These are phyloP conservation scores for Zalaria obscura DNA, from an alignment of 2,329 filamentous ascomycete genomes.

Conservation along the genomic window DNA sequence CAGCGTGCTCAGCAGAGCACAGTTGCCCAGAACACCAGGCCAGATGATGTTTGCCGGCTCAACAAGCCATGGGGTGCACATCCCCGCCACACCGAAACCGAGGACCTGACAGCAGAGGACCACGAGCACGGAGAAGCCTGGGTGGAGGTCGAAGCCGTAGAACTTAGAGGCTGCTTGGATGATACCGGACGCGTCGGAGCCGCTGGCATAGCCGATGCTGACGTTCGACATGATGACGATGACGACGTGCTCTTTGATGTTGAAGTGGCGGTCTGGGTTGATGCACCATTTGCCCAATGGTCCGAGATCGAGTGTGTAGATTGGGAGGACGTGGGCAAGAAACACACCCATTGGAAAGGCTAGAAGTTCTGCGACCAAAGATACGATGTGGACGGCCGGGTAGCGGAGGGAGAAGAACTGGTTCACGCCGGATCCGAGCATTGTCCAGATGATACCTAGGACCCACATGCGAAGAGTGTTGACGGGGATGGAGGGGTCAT, in stretches of 20 bases:
- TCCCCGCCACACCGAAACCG: slow-evolving; percentile 73
- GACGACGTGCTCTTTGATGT: slow-evolving; percentile 24
- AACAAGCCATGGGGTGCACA: slow-evolving; percentile 69
- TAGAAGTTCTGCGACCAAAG: slow-evolving; percentile 72
- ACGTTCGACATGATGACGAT: slow-evolving; percentile 33
- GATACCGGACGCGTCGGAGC: slow-evolving; percentile 35
- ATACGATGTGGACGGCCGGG: slow-evolving; percentile 78
- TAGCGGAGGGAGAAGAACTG: slow-evolving; percentile 82
- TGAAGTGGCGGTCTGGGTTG: slow-evolving; percentile 15
- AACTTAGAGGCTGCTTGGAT: slow-evolving; percentile 85
- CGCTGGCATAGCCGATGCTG: slow-evolving; percentile 39
- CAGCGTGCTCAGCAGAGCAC: slow-evolving; percentile 75
- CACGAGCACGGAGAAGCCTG: slow-evolving; percentile 67
- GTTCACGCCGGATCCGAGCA: slow-evolving; percentile 43
- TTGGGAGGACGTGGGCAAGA: slow-evolving; percentile 59
- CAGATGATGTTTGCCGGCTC: slow-evolving; percentile 83
- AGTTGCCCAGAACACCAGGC: slow-evolving; percentile 78
- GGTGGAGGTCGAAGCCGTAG: slow-evolving; percentile 66
- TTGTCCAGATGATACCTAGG: slow-evolving; percentile 43
- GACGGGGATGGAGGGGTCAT: slow-evolving; percentile 47
- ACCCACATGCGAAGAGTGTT: slow-evolving; percentile 53
- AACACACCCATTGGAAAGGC: slow-evolving; percentile 71
- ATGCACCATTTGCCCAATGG: slow-evolving; percentile 20
- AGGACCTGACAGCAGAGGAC: slow-evolving; percentile 77
- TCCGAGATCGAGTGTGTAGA: slow-evolving; percentile 38